These are phyloP conservation scores for Magnolia kwangsiensis DNA, from an alignment of 164 flowering plant species.

Conservation along the genomic window DNA sequence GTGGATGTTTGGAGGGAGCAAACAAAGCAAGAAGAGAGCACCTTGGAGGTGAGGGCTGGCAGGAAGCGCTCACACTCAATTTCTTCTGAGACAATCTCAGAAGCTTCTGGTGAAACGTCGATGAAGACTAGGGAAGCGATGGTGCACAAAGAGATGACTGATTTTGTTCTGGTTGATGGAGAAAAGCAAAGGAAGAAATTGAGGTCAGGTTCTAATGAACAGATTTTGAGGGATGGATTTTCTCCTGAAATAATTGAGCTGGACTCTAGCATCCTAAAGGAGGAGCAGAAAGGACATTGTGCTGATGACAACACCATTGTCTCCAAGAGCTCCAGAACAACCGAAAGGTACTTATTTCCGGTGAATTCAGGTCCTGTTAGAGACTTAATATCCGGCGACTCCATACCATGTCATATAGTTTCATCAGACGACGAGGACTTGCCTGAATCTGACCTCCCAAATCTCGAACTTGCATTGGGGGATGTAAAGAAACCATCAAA, in stretches of 20 bases:
- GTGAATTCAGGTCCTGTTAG: constrained; percentile 29
- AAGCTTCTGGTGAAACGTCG: constrained; percentile 18
- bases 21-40: constrained; percentile 9
- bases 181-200: constrained; percentile 31
- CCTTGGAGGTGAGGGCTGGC: constrained; percentile 15
- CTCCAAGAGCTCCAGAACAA: constrained; percentile 13
- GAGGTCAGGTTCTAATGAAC: constrained; percentile 20
- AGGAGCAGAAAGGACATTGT: constrained; percentile 19
- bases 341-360: constrained; percentile 60
- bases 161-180: constrained; percentile 16
- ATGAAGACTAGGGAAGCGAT: constrained; percentile 13
- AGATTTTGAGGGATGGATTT: constrained; percentile 17
- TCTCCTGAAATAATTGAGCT: constrained; percentile 13
- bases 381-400: constrained; percentile 14
- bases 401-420: constrained; percentile 27
- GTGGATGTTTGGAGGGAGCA: not conserved
- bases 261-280: constrained; percentile 21
- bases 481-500: constrained; percentile 37
- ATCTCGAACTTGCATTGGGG: constrained; percentile 89
- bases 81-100: constrained; percentile 15
- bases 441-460: constrained; percentile 35
- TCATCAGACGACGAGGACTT: constrained; percentile 32
- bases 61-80: constrained; percentile 25
- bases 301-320: constrained; percentile 13
- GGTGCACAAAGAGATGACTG: constrained; percentile 14